Percentiles rank a stretch among this genome's conserved stretches.
Conservation (phyloP, 148 eudicot genomes). For the Amaranthus palmeri region DNA sequence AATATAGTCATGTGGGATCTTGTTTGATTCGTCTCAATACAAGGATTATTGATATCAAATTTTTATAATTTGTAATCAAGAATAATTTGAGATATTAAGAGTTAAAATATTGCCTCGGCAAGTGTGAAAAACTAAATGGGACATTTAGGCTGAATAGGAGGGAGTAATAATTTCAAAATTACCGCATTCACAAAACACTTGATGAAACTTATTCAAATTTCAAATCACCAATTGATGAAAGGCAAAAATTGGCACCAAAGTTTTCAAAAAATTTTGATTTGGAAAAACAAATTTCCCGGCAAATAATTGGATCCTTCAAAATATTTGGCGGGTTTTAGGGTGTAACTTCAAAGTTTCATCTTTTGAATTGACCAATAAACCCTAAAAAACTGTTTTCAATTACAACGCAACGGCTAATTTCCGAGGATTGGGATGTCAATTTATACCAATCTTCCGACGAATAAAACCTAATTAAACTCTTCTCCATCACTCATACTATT, state of each 20-base stretch:
- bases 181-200: too few species aligned
- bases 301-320: constrained; percentile 3
- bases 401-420: neutral
- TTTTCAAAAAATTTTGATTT: neutral
- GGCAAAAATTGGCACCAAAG: neutral
- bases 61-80: too few species aligned
- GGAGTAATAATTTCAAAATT: too few species aligned
- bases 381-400: neutral
- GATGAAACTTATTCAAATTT: too few species aligned
- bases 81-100: too few species aligned
- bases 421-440: neutral
- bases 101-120: too few species aligned
- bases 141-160: too few species aligned
- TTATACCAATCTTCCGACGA: neutral
- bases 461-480: neutral
- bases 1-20: too few species aligned
- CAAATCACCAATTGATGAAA: too few species aligned
- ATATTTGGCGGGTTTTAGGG: constrained; percentile 11
- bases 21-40: too few species aligned
- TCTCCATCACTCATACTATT: neutral
- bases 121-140: too few species aligned
- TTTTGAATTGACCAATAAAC: constrained; percentile 2
- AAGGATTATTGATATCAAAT: too few species aligned
- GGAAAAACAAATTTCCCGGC: constrained; percentile 14
- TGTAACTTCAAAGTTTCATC: neutral